Percentiles rank a stretch among this genome's conserved stretches.
These are phyloP conservation scores for Quercus agrifolia DNA, from an alignment of 306 rosid genomes.

Conservation along the genomic window DNA sequence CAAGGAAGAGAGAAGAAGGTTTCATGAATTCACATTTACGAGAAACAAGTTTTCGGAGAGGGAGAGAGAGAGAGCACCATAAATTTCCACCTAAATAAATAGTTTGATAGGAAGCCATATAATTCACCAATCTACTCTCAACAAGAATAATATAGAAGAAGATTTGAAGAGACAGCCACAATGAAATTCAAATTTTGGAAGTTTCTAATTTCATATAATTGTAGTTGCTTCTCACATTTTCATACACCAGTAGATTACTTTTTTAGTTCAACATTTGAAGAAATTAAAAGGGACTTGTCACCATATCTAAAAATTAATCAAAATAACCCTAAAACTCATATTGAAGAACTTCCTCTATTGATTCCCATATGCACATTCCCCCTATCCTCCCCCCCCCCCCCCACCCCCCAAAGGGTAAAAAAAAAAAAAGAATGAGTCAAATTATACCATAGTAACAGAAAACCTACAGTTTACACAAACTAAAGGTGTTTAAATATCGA, in stretches of 20 bases:
- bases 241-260: not conserved
- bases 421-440: no score
- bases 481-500: no score
- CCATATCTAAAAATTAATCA: no score
- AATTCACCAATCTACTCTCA: not conserved
- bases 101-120: not conserved
- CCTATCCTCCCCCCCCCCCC: no score
- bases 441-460: no score
- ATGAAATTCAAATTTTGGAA: not conserved
- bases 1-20: not conserved
- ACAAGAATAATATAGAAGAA: not conserved
- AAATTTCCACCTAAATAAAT: not conserved
- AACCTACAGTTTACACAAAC: no score
- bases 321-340: no score
- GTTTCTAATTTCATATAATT: not conserved
- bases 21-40: not conserved
- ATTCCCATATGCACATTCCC: no score
- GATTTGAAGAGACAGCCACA: not conserved
- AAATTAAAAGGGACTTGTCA: no score
- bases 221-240: not conserved
- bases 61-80: not conserved
- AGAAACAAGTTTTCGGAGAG: not conserved
- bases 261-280: not conserved
- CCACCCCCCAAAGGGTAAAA: no score
- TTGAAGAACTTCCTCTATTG: no score